A percentile compares a stretch with the other conserved stretches of the same genome.
phyloP scores from a whole-genome alignment of 1,139 yeast species.

The Debaryomyces coudertii region DNA sequence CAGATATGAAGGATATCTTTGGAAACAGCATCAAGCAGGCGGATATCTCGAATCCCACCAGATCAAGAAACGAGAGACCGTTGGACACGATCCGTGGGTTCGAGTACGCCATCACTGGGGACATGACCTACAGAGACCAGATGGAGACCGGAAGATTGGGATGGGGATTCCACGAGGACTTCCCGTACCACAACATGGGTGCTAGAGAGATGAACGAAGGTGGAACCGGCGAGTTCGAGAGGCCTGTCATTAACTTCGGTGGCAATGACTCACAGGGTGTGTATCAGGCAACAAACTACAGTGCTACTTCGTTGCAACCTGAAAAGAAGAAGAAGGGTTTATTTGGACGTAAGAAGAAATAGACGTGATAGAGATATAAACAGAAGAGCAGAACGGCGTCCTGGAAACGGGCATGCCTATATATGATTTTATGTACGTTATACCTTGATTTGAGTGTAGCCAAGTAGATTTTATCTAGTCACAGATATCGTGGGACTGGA shows the following conservation, averaged over 20 bases:
- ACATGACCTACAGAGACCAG: constrained; percentile 71
- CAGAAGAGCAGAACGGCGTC: not conserved
- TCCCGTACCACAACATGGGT: constrained; percentile 32
- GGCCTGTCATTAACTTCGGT: constrained; percentile 38
- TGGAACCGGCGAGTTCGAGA: constrained; percentile 19
- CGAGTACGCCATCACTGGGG: constrained; percentile 93
- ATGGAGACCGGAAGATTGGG: constrained; percentile 79
- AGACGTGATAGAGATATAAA: constrained; percentile 1
- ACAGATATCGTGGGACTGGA: too few species aligned
- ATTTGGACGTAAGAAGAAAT: constrained; percentile 64
- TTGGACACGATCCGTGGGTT: constrained; percentile 90
- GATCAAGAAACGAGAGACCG: constrained; percentile 92
- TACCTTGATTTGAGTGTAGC: constrained; percentile 1
- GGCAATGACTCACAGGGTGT: constrained; percentile 61
- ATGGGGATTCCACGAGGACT: constrained; percentile 66
- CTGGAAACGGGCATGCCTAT: not conserved
- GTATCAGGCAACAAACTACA: constrained; percentile 60
- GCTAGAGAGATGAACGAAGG: constrained; percentile 26
- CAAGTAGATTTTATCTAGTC: too few species aligned
- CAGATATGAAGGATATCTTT: constrained; percentile 72
- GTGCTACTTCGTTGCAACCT: constrained; percentile 43
- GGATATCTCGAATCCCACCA: constrained; percentile 89
- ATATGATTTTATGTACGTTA: constrained; percentile 4
- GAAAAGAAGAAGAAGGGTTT: constrained; percentile 60
- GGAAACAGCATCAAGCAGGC: constrained; percentile 76